phyloP scores from a whole-genome alignment of 2,329 filamentous ascomycete species.

The Xylaria sp. region DNA sequence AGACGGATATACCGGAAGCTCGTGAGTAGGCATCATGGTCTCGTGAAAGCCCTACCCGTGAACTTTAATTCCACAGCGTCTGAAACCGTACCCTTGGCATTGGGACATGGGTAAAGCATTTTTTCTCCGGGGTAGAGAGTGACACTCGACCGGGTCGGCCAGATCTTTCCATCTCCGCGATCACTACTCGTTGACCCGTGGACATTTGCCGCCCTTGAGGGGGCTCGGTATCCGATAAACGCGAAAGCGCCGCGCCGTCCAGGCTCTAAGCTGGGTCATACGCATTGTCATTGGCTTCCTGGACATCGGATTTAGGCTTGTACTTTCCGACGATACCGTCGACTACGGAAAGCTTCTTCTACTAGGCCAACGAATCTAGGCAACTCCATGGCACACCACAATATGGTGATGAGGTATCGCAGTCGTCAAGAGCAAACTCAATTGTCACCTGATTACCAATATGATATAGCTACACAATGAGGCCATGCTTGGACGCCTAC shows the following conservation, averaged over 20 bases:
- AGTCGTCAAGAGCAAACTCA: slow-evolving; percentile 26
- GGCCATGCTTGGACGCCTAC: neutral
- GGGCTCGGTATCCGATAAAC: neutral
- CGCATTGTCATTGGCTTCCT: slow-evolving; percentile 3
- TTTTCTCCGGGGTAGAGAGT: slow-evolving; percentile 5
- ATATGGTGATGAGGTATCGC: slow-evolving; percentile 11
- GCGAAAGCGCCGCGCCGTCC: slow-evolving; percentile 6
- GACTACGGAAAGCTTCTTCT: neutral
- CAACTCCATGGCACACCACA: neutral
- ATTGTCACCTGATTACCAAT: neutral
- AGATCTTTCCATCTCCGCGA: neutral
- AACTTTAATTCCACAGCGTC: slow-evolving; percentile 2
- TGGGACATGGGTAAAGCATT: slow-evolving; percentile 3
- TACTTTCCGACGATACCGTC: slow-evolving; percentile 1
- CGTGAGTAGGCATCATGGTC: slow-evolving; percentile 9
- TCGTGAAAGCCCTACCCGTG: neutral
- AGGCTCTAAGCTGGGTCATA: neutral
- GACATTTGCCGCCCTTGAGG: too few species aligned
- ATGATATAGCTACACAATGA: neutral
- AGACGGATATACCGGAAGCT: slow-evolving; percentile 14
- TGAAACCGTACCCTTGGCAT: slow-evolving; percentile 13
- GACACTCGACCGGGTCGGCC: slow-evolving; percentile 7
- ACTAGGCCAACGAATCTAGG: neutral
- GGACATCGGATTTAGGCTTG: slow-evolving; percentile 2
- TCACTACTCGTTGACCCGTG: too few species aligned